Evolutionary conservation across 2,329 filamentous ascomycete genomes (phyloP), one percentile per base, ranked within the genome.

Genomic region (Fusarium euwallaceae): DNA sequence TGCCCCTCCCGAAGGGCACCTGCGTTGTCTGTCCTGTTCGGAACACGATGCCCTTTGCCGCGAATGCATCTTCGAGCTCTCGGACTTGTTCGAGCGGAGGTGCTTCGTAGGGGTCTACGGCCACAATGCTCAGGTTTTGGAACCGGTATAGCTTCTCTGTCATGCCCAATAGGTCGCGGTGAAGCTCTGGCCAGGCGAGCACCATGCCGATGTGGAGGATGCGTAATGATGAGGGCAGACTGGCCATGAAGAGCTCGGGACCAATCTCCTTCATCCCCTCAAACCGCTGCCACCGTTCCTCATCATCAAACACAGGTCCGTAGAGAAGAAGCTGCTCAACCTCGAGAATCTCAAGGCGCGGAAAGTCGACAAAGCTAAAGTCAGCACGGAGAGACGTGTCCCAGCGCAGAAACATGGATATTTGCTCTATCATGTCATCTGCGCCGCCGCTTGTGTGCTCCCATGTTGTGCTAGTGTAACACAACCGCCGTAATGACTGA

Each of bases 311-410:
- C 0, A 78, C 76, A 2, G 78, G 78, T 4, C 78, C 78, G 27
- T 79, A 79, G 8, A 79, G 71, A n/a, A 79, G 61, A 9, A 79
- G 66, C 45, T 79, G 78, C 48, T 79, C 78, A 14, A 79, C 73
- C 45, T 79, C 78, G 8, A 79, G 59, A 7, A 79, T 78, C 12
- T 79, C 77, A 1, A 79, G 76, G n/a, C 53, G 67, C 0, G 77
- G 73, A n/a, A 79, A 79, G 48, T 77, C 75, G n/a, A 73, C 66
- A 27, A 79, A 79, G 37, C 67, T 79, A 16, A 69, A 70, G 27
- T 79, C 77, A 0, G 75, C 76, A 7, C 78, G 74, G 7, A 79
- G 64, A 22, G 76, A 76, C 6, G 60, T 66, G 37, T 79, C 78
- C 78, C 77, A 79, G 27, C 74, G 72, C 2, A 79, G 59, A 24